Evolutionary conservation across 352 stramenopile genomes (phyloP).

Genomic region (Pythium insidiosum): DNA sequence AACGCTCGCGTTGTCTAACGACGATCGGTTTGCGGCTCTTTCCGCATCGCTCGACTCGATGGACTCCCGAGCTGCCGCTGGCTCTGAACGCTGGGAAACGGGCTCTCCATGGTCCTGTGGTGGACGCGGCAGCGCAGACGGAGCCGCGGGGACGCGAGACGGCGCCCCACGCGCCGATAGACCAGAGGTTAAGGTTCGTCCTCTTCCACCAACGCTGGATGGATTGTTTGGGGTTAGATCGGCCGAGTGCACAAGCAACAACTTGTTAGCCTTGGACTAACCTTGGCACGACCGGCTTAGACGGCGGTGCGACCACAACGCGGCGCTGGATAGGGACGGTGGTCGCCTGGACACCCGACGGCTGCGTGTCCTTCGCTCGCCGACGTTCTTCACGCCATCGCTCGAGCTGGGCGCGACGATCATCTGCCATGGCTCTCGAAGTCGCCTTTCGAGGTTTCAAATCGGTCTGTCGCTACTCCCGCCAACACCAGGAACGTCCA

Average conservation of each 20-base stretch:
- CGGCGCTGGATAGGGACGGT: constrained; percentile 14
- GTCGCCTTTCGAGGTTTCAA: neutral
- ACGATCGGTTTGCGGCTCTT: neutral
- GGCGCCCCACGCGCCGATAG: neutral
- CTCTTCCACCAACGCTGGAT: too few species aligned
- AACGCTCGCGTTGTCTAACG: neutral
- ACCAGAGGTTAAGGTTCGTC: too few species aligned
- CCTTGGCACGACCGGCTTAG: neutral
- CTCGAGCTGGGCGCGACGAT: constrained; percentile 50
- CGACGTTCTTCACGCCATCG: constrained; percentile 51
- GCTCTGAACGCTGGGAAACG: too few species aligned
- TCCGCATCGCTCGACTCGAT: neutral
- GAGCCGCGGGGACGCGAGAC: too few species aligned
- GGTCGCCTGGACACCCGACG: constrained; percentile 4
- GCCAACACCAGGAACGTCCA: too few species aligned
- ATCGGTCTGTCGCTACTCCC: too few species aligned
- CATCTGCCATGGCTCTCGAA: constrained; percentile 29
- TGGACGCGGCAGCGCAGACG: neutral
- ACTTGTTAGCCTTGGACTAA: neutral
- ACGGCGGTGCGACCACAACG: constrained; percentile 7
- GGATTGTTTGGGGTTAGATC: too few species aligned
- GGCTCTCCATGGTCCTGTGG: too few species aligned
- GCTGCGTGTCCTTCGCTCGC: constrained; percentile 5
- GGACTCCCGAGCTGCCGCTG: neutral
- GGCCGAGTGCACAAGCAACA: neutral